Percentiles rank a stretch among this genome's conserved stretches.
Conservation (phyloP, 139 green algal species). For the Chlorella sp. region DNA sequence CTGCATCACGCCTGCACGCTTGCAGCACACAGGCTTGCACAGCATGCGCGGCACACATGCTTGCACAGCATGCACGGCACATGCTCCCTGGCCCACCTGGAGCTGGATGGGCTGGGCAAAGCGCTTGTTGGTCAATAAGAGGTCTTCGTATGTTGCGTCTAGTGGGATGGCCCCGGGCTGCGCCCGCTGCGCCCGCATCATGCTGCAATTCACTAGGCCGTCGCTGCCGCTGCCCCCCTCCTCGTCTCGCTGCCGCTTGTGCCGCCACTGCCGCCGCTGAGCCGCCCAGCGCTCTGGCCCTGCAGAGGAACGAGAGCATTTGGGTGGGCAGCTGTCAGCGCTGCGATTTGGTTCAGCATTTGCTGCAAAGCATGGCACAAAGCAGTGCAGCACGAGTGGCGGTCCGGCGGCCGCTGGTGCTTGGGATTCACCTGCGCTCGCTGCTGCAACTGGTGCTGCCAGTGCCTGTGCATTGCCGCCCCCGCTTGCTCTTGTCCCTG, state of each 20-base stretch:
- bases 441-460: not conserved
- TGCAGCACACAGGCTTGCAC: too few relatives aligned
- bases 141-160: not conserved
- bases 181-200: not conserved
- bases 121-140: not conserved
- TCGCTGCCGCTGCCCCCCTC: not conserved
- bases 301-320: not conserved
- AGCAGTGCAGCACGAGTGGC: not conserved
- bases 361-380: too few relatives aligned
- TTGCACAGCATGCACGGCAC: too few relatives aligned
- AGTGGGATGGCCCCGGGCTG: not conserved
- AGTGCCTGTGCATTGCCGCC: not conserved
- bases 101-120: conserved; percentile 14
- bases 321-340: too few relatives aligned
- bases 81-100: not conserved
- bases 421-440: not conserved
- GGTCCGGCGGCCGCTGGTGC: not conserved
- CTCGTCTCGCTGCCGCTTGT: not conserved
- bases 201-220: not conserved
- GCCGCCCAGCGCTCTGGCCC: conserved; percentile 20
- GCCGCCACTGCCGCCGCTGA: not conserved
- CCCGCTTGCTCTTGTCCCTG: not conserved
- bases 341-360: too few relatives aligned
- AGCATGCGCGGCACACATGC: too few relatives aligned
- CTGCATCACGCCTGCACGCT: too few relatives aligned